A percentile compares a stretch with the other conserved stretches of the same genome.
These are phyloP conservation scores for Chaetomium tenue DNA, from an alignment of 495 filamentous ascomycete species.

Conservation along the genomic window DNA sequence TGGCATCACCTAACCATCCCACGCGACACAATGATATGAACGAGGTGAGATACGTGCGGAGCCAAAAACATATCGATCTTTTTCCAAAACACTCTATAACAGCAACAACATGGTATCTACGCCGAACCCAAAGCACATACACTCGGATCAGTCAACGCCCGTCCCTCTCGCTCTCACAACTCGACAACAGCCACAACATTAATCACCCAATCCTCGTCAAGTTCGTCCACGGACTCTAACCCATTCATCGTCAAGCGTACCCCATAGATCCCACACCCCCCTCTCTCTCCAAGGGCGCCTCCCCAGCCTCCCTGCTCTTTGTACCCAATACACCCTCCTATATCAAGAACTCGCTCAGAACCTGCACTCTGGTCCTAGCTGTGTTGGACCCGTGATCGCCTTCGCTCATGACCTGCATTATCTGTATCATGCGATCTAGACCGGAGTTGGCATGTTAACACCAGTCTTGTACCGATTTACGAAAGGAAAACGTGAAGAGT, in stretches of 20 bases:
- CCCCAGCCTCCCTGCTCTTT: not conserved
- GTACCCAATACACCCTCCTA: slow-evolving; percentile 11
- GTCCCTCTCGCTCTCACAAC: not conserved
- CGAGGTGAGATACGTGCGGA: not conserved
- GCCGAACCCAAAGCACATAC: not conserved
- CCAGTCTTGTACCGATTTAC: no score
- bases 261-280: not conserved
- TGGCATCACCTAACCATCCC: not conserved
- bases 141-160: not conserved
- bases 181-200: not conserved
- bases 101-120: not conserved
- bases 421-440: slow-evolving; percentile 56
- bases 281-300: not conserved
- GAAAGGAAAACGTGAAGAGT: no score
- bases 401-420: slow-evolving; percentile 54
- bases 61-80: not conserved
- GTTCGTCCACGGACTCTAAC: not conserved
- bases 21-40: not conserved
- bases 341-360: slow-evolving; percentile 53
- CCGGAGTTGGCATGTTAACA: not conserved
- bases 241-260: not conserved
- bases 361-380: slow-evolving; percentile 54
- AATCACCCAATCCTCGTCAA: no score
- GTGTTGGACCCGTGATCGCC: slow-evolving; percentile 53
- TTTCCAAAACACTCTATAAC: not conserved